phyloP scores from a whole-genome alignment of 2,329 filamentous ascomycete species.

The Fusarium pseudocircinatum region DNA sequence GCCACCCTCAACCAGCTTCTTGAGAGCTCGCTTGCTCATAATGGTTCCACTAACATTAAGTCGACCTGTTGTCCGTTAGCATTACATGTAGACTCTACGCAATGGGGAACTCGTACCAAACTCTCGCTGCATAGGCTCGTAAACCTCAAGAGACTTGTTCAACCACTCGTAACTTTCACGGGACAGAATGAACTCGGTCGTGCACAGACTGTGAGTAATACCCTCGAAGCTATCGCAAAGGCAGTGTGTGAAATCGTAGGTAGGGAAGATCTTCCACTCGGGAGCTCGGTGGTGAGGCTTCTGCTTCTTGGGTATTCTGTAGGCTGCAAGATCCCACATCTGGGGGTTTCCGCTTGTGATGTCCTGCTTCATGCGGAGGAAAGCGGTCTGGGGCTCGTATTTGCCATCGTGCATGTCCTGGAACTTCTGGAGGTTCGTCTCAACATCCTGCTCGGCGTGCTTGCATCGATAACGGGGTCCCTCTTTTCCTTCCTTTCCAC shows the following conservation, averaged over 20 bases:
- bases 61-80: slow-evolving; percentile 39
- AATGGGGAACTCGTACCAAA: slow-evolving; percentile 57
- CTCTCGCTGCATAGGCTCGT: slow-evolving; percentile 94
- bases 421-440: slow-evolving; percentile 85
- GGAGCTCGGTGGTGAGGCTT: slow-evolving; percentile 82
- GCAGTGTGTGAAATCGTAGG: slow-evolving; percentile 92
- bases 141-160: slow-evolving; percentile 82
- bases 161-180: slow-evolving; percentile 92
- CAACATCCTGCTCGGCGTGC: slow-evolving; percentile 78
- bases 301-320: slow-evolving; percentile 79
- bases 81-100: too few relatives aligned
- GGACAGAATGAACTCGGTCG: slow-evolving; percentile 88
- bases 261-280: slow-evolving; percentile 93
- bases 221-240: slow-evolving; percentile 91
- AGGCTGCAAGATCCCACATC: slow-evolving; percentile 96
- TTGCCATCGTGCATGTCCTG: slow-evolving; percentile 90
- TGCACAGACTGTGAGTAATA: slow-evolving; percentile 93
- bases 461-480: slow-evolving; percentile 80
- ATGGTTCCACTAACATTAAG: slow-evolving; percentile 83
- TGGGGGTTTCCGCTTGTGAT: slow-evolving; percentile 86
- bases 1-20: slow-evolving; percentile 79
- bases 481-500: slow-evolving; percentile 72
- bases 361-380: slow-evolving; percentile 93
- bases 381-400: slow-evolving; percentile 85
- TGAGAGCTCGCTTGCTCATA: slow-evolving; percentile 85